These are phyloP conservation scores for Kentomonas sorsogonicus DNA, from an alignment of 208 protist species.

Conservation along the genomic window DNA sequence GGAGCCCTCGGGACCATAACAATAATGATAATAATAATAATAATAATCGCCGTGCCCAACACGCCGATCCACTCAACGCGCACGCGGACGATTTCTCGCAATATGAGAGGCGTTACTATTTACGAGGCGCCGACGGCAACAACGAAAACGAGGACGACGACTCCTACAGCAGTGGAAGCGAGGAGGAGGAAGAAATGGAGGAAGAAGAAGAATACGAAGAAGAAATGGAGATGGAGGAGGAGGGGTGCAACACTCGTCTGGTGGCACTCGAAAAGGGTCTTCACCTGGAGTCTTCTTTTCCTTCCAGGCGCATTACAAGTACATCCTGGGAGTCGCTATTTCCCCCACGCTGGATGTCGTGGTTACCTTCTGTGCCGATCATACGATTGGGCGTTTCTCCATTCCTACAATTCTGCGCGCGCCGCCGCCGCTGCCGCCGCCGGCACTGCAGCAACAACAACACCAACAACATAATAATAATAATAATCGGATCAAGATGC, in stretches of 20 bases:
- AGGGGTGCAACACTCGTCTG: no score
- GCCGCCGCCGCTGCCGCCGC: not conserved
- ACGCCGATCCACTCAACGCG: no score
- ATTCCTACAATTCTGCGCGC: slow-evolving; percentile 39
- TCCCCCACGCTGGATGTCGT: slow-evolving; percentile 54
- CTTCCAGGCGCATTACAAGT: slow-evolving; percentile 86
- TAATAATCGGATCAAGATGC: no score
- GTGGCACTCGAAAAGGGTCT: no score
- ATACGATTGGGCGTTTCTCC: slow-evolving; percentile 69
- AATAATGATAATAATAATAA: no score
- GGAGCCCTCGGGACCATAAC: no score
- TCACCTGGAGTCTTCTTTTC: no score
- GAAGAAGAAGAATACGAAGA: slow-evolving; percentile 15
- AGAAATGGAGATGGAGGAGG: slow-evolving; percentile 53
- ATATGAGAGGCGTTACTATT: no score
- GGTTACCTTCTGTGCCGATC: slow-evolving; percentile 79
- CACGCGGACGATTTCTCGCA: no score
- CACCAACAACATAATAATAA: not conserved
- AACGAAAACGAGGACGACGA: not conserved
- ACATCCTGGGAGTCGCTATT: slow-evolving; percentile 81
- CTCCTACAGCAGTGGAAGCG: not conserved
- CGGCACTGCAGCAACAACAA: not conserved
- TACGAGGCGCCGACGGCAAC: no score
- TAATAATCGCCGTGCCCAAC: no score
- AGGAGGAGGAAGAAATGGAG: slow-evolving; percentile 4